A percentile compares a stretch with the other conserved stretches of the same genome.
Evolutionary conservation across 1,139 yeast genomes (phyloP).

Genomic region (Entelexis paramagnoliae): DNA sequence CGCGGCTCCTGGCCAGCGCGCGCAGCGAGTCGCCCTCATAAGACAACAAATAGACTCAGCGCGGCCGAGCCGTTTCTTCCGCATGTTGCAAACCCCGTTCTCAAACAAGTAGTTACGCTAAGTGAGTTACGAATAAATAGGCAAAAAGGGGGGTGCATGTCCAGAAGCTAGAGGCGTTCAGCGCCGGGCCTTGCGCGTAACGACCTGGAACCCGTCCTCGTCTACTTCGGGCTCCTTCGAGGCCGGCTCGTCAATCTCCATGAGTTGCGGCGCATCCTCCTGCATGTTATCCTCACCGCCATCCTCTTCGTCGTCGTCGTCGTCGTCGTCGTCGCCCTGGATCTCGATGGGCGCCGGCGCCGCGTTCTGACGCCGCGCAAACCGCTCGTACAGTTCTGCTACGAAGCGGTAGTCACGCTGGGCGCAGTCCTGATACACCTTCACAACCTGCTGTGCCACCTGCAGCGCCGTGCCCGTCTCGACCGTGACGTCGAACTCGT

Average conservation of each 20-base stretch:
- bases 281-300: slow-evolving; percentile 35
- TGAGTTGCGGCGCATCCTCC: slow-evolving; percentile 25
- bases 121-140: neutral
- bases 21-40: neutral
- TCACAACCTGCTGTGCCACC: slow-evolving; percentile 57
- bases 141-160: no score
- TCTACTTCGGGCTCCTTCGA: slow-evolving; percentile 54
- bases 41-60: no score
- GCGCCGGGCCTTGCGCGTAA: slow-evolving; percentile 27
- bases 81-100: no score
- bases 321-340: slow-evolving; percentile 41
- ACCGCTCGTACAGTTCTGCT: slow-evolving; percentile 50
- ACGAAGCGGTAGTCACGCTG: slow-evolving; percentile 44
- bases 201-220: slow-evolving; percentile 89
- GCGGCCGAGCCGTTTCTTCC: no score
- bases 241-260: slow-evolving; percentile 33
- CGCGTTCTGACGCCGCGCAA: slow-evolving; percentile 32
- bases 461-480: slow-evolving; percentile 82
- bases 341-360: slow-evolving; percentile 40
- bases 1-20: neutral
- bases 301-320: slow-evolving; percentile 25
- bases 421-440: slow-evolving; percentile 55
- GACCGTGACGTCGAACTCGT: slow-evolving; percentile 79
- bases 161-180: no score
- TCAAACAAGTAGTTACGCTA: no score